These are phyloP conservation scores for Syzygium grande DNA, from an alignment of 345 rosid genomes.

Conservation along the genomic window DNA sequence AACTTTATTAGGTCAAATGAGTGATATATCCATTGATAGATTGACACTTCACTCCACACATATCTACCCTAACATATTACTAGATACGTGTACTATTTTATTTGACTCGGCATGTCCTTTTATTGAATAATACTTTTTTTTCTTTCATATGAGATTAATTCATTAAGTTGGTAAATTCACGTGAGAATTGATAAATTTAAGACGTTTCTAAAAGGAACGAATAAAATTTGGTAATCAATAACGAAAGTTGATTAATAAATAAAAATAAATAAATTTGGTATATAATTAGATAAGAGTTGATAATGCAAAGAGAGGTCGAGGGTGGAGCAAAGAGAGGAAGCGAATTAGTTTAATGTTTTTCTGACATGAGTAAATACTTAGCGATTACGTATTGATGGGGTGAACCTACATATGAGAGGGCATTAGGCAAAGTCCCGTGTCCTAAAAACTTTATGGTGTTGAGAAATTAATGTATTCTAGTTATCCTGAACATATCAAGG, in stretches of 20 bases:
- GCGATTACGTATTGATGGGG: neutral
- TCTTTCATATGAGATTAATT: neutral
- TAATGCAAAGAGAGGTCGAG: neutral
- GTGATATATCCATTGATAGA: neutral
- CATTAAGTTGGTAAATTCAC: neutral
- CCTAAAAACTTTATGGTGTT: neutral
- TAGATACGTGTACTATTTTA: neutral
- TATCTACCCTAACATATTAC: neutral
- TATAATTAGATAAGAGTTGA: neutral
- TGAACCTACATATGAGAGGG: neutral
- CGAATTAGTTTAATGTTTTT: neutral
- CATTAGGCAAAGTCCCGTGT: neutral
- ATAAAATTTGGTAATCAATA: neutral
- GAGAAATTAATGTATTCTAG: neutral
- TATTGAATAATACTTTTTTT: neutral
- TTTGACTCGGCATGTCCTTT: neutral
- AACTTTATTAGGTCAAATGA: neutral
- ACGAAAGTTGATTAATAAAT: neutral
- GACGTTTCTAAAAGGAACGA: too few species aligned
- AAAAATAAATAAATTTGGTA: neutral
- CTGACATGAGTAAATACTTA: neutral
- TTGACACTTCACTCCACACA: neutral
- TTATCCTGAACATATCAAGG: neutral
- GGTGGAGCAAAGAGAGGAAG: neutral
- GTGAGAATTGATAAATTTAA: neutral